Evolutionary conservation across 441 rosid genomes (phyloP), one percentile per base, ranked within the genome.

Genomic region (Eruca vesicaria): DNA sequence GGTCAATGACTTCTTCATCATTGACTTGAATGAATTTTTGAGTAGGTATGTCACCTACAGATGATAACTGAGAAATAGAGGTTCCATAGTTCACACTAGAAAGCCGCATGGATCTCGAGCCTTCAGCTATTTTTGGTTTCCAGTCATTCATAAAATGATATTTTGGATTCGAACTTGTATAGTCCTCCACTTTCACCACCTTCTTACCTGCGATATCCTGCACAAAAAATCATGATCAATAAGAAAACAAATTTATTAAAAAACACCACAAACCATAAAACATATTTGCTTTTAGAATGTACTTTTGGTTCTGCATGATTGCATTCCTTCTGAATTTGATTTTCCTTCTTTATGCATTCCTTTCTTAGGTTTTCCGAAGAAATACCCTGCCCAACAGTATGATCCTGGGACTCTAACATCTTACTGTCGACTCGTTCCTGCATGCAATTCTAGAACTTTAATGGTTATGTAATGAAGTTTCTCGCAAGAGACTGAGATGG

Each of bases 401-500:
- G 62, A 67, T 63, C 81, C 23, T 80, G 76, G 58, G 78, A 80
- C 48, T 59, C 73, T 28, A 70, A 72, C 69, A 66, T 82, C 68
- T 77, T 89, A 80, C 83, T 80, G 73, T 77, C 78, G 78, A 86
- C 84, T 67, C 75, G 83, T 60, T 85, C 90, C 97, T 96, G 91
- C 78, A 82, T 72, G 79, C 29, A 78, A 68, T 75, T 84, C 71
- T 68, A 58, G 69, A 59, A 62, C 60, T 52, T 69, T 61, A 68
- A 63, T 43, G 57, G 63, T 36, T 8, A 72, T 45, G 62, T 33
- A 57, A 58, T 62, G 63, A 45, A 55, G 55, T 69, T 72, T 69
- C 38, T 66, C 9, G 66, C 81, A 58, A 38, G 64, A 71, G 55
- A 45, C 71, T 72, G 66, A 64, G 48, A 71, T 19, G 48, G 36